These are phyloP conservation scores for Puccinia hordei DNA, from an alignment of 1,284 basidiomycete species.

Conservation along the genomic window DNA sequence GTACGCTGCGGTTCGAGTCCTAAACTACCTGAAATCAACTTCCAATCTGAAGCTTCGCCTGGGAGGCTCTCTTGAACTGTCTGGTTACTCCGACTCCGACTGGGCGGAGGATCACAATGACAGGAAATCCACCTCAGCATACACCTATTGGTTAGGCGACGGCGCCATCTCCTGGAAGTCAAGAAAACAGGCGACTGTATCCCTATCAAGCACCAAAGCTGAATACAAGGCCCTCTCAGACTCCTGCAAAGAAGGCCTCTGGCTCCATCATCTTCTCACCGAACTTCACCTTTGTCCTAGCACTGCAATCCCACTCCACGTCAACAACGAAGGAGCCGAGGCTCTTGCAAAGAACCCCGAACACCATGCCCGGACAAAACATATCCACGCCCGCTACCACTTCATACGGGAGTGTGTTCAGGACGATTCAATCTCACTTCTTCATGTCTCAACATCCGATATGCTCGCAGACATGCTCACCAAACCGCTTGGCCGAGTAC, in stretches of 20 bases:
- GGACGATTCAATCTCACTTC: too few species aligned
- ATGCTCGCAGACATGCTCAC: conserved; percentile 3
- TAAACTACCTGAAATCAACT: neutral
- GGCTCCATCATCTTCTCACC: neutral
- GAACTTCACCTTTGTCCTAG: neutral
- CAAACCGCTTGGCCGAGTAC: neutral
- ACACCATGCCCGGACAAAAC: conserved; percentile 60
- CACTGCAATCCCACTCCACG: conserved; percentile 56
- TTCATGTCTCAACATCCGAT: neutral
- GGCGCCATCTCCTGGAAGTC: conserved; percentile 7
- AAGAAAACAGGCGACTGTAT: neutral
- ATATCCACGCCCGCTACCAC: conserved; percentile 62
- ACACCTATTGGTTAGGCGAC: neutral
- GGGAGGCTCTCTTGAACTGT: neutral
- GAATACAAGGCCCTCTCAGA: too few species aligned
- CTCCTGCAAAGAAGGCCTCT: too few species aligned
- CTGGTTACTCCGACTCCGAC: conserved; percentile 3
- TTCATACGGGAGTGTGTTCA: too few species aligned
- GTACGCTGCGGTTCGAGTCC: neutral
- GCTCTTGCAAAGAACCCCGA: conserved; percentile 59
- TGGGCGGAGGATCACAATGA: conserved; percentile 12
- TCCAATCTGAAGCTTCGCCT: neutral
- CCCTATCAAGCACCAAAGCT: too few species aligned
- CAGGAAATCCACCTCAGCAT: neutral
- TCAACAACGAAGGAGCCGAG: conserved; percentile 61